A percentile compares a stretch with the other conserved stretches of the same genome.
Conservation (phyloP, 106 monocot genomes). For the Amphibolis antarctica region DNA sequence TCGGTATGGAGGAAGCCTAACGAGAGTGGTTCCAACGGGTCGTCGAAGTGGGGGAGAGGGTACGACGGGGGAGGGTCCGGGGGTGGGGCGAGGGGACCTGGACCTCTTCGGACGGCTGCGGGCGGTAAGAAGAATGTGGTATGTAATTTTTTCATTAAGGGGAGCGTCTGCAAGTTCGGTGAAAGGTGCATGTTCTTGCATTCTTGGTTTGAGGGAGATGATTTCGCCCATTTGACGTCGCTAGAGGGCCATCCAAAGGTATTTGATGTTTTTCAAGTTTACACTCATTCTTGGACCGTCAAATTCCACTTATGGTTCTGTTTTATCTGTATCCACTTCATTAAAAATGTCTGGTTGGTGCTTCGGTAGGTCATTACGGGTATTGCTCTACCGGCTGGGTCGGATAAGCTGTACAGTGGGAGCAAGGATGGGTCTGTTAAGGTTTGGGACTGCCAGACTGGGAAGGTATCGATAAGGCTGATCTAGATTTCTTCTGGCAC, state of each 20-base stretch:
- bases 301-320: constrained; percentile 2
- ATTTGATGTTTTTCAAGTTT: not conserved
- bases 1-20: constrained; percentile 15
- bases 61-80: not conserved
- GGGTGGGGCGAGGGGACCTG: too few relatives aligned
- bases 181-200: constrained; percentile 60
- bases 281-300: not conserved
- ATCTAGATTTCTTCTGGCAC: not conserved
- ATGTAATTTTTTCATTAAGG: constrained; percentile 16
- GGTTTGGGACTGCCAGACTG: constrained; percentile 92
- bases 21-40: constrained; percentile 20
- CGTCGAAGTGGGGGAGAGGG: constrained; percentile 21
- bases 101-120: not conserved
- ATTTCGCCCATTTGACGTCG: constrained; percentile 42
- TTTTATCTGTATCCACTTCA: not conserved
- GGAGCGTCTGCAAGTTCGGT: constrained; percentile 34
- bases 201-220: constrained; percentile 48
- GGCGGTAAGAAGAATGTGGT: not conserved
- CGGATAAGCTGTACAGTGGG: constrained; percentile 86
- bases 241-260: constrained; percentile 84
- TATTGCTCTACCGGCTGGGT: constrained; percentile 71
- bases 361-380: constrained; percentile 56
- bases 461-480: constrained; percentile 39
- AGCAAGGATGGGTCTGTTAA: constrained; percentile 80
- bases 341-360: not conserved